phyloP scores from a whole-genome alignment of 257 asterid genomes.

The Anisodus acutangulus region DNA sequence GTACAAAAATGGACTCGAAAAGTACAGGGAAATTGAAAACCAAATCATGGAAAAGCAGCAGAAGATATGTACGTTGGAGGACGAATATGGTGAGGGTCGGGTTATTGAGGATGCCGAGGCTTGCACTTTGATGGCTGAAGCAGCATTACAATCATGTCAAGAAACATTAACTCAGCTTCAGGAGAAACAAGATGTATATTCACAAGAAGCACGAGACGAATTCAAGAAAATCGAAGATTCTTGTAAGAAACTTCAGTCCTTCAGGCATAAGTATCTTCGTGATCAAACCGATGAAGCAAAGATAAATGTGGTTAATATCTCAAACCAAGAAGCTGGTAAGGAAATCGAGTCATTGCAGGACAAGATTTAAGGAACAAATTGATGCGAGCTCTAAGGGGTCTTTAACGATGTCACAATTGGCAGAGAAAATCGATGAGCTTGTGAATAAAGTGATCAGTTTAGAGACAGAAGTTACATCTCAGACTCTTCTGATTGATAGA shows the following conservation, averaged over 20 bases:
- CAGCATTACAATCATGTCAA: constrained; percentile 80
- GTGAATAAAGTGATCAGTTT: constrained; percentile 58
- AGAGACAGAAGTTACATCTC: constrained; percentile 63
- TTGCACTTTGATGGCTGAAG: constrained; percentile 81
- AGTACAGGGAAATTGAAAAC: constrained; percentile 77
- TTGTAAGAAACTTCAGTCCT: constrained; percentile 43
- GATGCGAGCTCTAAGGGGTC: constrained; percentile 41
- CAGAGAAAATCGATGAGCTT: constrained; percentile 61
- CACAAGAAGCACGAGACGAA: constrained; percentile 60
- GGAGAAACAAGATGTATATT: constrained; percentile 61
- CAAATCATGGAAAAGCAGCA: constrained; percentile 77
- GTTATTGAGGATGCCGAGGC: constrained; percentile 87
- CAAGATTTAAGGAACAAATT: constrained; percentile 32
- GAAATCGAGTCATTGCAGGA: constrained; percentile 32
- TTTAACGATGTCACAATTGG: constrained; percentile 55
- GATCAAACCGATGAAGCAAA: constrained; percentile 37
- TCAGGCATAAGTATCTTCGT: constrained; percentile 39
- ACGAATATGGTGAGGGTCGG: constrained; percentile 59
- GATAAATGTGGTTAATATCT: constrained; percentile 20
- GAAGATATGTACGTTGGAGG: constrained; percentile 66
- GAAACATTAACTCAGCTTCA: constrained; percentile 62
- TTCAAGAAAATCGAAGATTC: constrained; percentile 65
- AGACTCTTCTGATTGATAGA: constrained; percentile 55
- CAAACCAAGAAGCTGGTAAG: constrained; percentile 31
- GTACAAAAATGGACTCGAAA: constrained; percentile 68